phyloP scores from a whole-genome alignment of 495 filamentous ascomycete species.

The Xylona heveae region DNA sequence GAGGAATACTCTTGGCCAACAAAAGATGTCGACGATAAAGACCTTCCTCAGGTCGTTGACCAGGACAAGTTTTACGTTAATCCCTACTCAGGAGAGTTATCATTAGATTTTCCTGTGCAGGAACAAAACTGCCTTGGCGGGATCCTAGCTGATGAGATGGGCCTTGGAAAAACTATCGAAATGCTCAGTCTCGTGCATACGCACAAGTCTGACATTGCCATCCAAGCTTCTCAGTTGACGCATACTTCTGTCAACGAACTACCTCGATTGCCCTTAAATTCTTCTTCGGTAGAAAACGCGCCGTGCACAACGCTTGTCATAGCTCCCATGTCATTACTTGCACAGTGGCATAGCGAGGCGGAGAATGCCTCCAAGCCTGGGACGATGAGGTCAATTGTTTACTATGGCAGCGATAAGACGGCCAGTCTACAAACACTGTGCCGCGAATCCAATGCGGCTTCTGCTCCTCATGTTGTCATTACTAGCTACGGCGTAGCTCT shows the following conservation, averaged over 20 bases:
- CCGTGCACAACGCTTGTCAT: constrained; percentile 87
- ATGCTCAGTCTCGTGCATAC: constrained; percentile 89
- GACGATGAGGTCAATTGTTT: constrained; percentile 63
- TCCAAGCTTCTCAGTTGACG: constrained; percentile 8
- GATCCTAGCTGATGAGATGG: constrained; percentile 72
- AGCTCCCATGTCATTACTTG: constrained; percentile 79
- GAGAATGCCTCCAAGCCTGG: constrained; percentile 67
- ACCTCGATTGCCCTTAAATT: constrained; percentile 32
- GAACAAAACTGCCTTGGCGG: constrained; percentile 90
- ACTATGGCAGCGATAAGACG: constrained; percentile 74
- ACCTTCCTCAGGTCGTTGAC: constrained; percentile 36
- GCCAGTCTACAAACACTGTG: constrained; percentile 58
- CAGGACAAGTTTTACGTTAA: constrained; percentile 79
- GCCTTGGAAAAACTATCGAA: constrained; percentile 87
- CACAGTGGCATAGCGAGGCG: constrained; percentile 93
- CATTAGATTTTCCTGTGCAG: constrained; percentile 78
- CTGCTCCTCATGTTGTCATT: constrained; percentile 73
- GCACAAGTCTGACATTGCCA: constrained; percentile 38
- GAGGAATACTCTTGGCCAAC: constrained; percentile 83
- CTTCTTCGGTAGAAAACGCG: constrained; percentile 34
- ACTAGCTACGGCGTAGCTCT: constrained; percentile 91
- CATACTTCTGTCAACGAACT: constrained; percentile 29
- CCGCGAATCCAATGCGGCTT: constrained; percentile 44
- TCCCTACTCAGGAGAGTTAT: constrained; percentile 86
- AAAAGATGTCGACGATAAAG: constrained; percentile 69